Conservation (phyloP, 352 stramenopile genomes). For the Phytophthora multivora region DNA sequence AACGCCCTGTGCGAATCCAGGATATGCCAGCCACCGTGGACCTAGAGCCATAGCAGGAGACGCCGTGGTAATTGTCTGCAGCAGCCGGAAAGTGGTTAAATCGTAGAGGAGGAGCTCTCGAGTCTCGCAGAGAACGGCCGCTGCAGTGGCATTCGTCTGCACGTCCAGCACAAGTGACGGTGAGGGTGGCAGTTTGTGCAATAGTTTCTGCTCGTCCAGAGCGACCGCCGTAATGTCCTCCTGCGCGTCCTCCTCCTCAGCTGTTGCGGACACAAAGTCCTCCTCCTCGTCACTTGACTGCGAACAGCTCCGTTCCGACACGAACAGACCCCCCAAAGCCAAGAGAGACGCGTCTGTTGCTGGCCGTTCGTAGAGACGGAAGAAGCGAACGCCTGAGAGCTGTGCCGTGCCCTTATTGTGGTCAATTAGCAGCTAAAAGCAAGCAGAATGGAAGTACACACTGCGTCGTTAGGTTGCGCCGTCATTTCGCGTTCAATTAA, state of each 20-base stretch:
- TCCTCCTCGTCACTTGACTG: slow-evolving; percentile 34
- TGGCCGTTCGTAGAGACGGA: slow-evolving; percentile 57
- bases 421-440: slow-evolving; percentile 53
- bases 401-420: slow-evolving; percentile 42
- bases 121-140: slow-evolving; percentile 70
- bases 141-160: slow-evolving; percentile 58
- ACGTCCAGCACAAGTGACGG: slow-evolving; percentile 73
- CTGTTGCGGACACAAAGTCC: slow-evolving; percentile 35
- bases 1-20: slow-evolving; percentile 41
- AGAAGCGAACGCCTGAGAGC: slow-evolving; percentile 59
- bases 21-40: slow-evolving; percentile 72
- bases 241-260: slow-evolving; percentile 29
- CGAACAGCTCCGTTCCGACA: slow-evolving; percentile 40
- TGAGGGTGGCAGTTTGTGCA: slow-evolving; percentile 63
- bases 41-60: slow-evolving; percentile 72
- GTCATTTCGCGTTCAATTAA: neutral
- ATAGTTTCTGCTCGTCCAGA: slow-evolving; percentile 49
- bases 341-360: neutral
- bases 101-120: slow-evolving; percentile 74
- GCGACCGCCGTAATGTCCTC: slow-evolving; percentile 64
- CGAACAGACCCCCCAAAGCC: slow-evolving; percentile 52
- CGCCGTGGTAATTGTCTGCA: slow-evolving; percentile 50
- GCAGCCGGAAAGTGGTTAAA: slow-evolving; percentile 49
- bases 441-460: neutral
- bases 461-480: slow-evolving; percentile 11